Conservation (phyloP, 306 rosid species). For the Vigna angularis region DNA sequence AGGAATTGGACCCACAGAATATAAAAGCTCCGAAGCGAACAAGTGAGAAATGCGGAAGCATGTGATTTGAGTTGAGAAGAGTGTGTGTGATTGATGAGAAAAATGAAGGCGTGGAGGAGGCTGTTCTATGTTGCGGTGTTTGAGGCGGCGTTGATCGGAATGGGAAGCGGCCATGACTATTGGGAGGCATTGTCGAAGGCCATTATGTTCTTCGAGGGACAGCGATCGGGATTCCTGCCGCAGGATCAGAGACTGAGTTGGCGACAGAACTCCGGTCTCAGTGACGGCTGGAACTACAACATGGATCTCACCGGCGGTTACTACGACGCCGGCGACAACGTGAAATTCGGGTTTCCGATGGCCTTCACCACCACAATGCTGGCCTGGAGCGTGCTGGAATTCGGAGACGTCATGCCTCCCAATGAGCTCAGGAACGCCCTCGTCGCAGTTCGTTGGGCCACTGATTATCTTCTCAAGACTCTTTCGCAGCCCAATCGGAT, state of each 20-base stretch:
- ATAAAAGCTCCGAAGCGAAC: neutral
- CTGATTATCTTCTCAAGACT: constrained; percentile 84
- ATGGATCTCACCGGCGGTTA: constrained; percentile 54
- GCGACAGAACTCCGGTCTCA: constrained; percentile 70
- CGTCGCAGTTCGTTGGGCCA: constrained; percentile 78
- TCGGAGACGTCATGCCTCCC: constrained; percentile 55
- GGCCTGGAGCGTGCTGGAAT: constrained; percentile 51
- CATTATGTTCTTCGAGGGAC: constrained; percentile 80
- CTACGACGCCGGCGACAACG: constrained; percentile 57
- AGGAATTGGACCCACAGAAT: neutral
- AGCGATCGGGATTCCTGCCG: constrained; percentile 80
- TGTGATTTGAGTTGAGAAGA: neutral
- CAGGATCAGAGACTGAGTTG: constrained; percentile 64
- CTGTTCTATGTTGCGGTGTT: neutral
- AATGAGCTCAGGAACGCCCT: constrained; percentile 58
- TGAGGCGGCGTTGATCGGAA: neutral
- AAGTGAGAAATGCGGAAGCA: neutral
- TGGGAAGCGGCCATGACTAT: constrained; percentile 61
- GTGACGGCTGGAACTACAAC: constrained; percentile 75
- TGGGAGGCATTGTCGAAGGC: constrained; percentile 78
- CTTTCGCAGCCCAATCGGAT: constrained; percentile 86
- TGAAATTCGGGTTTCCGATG: constrained; percentile 56
- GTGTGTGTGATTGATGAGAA: neutral
- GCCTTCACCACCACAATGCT: constrained; percentile 56
- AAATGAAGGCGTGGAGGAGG: neutral